Evolutionary conservation across 2,329 filamentous ascomycete genomes (phyloP).

Genomic region (Claviceps sp.): DNA sequence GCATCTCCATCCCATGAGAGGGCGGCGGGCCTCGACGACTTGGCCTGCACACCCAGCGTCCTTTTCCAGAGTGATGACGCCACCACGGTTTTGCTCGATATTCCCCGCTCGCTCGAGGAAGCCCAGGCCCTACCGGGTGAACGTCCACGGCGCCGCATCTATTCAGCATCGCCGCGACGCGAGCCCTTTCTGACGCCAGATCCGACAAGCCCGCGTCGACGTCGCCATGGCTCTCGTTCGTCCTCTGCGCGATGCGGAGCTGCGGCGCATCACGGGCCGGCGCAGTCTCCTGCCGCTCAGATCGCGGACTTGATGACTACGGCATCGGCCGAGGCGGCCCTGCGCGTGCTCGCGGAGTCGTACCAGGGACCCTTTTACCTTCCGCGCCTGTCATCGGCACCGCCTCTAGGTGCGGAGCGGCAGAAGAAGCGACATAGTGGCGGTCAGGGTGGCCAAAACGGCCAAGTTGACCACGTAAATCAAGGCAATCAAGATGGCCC

Average conservation of each 20-base stretch:
- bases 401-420: neutral
- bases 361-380: slow-evolving; percentile 33
- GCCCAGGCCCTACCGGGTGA: slow-evolving; percentile 40
- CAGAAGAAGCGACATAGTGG: neutral
- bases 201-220: slow-evolving; percentile 10
- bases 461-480: neutral
- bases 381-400: slow-evolving; percentile 20
- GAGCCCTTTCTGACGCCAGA: slow-evolving; percentile 40
- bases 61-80: slow-evolving; percentile 21
- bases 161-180: slow-evolving; percentile 30
- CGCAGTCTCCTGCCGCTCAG: slow-evolving; percentile 29
- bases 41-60: slow-evolving; percentile 12
- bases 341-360: slow-evolving; percentile 21
- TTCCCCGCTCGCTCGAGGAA: slow-evolving; percentile 55
- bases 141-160: slow-evolving; percentile 24
- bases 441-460: no score
- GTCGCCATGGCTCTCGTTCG: neutral
- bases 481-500: neutral
- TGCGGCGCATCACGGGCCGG: slow-evolving; percentile 17
- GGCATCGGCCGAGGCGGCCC: slow-evolving; percentile 30
- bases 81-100: slow-evolving; percentile 49
- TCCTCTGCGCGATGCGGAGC: neutral
- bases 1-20: neutral
- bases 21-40: neutral
- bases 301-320: slow-evolving; percentile 40